phyloP scores from a whole-genome alignment of 202 grass and related monocot genomes.

The Panicum virgatum region DNA sequence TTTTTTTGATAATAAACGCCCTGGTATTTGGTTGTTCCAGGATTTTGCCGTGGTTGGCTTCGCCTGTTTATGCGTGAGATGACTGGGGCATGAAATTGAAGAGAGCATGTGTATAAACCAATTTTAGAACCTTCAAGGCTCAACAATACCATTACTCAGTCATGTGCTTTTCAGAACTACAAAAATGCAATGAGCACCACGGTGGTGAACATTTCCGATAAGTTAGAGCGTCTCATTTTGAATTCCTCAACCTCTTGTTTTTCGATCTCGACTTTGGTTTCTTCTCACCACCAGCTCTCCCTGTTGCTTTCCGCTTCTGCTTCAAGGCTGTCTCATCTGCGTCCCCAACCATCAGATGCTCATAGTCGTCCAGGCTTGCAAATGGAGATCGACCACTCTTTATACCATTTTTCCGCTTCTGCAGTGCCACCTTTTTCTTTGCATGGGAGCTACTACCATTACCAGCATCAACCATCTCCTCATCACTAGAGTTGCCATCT shows the following conservation, averaged over 20 bases:
- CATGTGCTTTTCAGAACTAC: neutral
- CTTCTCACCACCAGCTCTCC: constrained; percentile 37
- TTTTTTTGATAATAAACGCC: too few species aligned
- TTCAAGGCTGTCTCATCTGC: neutral
- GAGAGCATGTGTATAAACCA: neutral
- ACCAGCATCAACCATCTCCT: constrained; percentile 8
- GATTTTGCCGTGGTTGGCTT: too few species aligned
- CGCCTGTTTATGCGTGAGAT: too few species aligned
- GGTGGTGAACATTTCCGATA: neutral
- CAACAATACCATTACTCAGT: neutral
- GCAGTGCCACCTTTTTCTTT: constrained; percentile 23
- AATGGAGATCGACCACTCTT: constrained; percentile 64
- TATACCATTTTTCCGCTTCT: constrained; percentile 52
- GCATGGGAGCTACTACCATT: neutral
- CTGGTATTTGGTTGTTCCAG: too few species aligned
- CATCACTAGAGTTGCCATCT: constrained; percentile 33
- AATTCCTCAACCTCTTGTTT: constrained; percentile 45
- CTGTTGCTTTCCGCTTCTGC: constrained; percentile 40
- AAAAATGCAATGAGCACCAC: constrained; percentile 23
- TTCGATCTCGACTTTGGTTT: constrained; percentile 41
- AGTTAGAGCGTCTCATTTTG: constrained; percentile 22
- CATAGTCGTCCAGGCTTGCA: constrained; percentile 81
- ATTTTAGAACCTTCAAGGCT: neutral
- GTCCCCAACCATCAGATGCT: constrained; percentile 54
- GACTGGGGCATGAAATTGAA: too few species aligned